These are phyloP conservation scores for Durusdinium trenchii DNA, from an alignment of 73 alveolate species.

Conservation along the genomic window DNA sequence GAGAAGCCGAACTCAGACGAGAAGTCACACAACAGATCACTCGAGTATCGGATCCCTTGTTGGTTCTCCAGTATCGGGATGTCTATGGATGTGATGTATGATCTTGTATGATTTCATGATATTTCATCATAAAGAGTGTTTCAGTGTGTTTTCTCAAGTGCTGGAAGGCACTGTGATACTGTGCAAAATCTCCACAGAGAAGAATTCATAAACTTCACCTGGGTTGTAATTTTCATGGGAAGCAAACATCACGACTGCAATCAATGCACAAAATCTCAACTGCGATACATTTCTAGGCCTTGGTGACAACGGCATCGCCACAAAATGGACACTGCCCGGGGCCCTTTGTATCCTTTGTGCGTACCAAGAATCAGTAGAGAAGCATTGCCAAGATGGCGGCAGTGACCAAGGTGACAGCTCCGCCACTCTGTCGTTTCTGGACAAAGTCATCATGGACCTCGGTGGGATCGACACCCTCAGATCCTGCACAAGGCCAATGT, in stretches of 20 bases:
- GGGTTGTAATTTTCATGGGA: too few species aligned
- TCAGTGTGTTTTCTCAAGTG: background rate
- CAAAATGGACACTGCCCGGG: too few species aligned
- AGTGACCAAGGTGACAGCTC: conserved; percentile 84
- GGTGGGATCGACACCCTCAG: background rate
- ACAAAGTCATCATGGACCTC: conserved; percentile 93
- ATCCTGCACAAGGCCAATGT: background rate
- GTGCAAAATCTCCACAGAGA: conserved; percentile 88
- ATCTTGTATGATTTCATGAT: background rate
- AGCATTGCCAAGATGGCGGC: conserved; percentile 68
- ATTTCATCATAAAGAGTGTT: background rate
- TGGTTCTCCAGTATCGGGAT: background rate
- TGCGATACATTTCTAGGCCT: too few species aligned
- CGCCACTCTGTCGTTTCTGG: conserved; percentile 77
- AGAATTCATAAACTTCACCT: conserved; percentile 82
- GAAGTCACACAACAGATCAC: background rate
- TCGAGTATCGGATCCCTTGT: background rate
- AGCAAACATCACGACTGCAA: too few species aligned
- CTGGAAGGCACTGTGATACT: conserved; percentile 58
- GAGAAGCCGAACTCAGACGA: background rate
- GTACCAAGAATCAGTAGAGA: conserved; percentile 15
- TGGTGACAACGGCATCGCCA: too few species aligned
- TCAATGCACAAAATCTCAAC: too few species aligned
- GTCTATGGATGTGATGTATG: background rate
- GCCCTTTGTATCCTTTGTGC: too few species aligned